Conservation (phyloP, 2,329 filamentous ascomycete species). For the Penicillium hordei region DNA sequence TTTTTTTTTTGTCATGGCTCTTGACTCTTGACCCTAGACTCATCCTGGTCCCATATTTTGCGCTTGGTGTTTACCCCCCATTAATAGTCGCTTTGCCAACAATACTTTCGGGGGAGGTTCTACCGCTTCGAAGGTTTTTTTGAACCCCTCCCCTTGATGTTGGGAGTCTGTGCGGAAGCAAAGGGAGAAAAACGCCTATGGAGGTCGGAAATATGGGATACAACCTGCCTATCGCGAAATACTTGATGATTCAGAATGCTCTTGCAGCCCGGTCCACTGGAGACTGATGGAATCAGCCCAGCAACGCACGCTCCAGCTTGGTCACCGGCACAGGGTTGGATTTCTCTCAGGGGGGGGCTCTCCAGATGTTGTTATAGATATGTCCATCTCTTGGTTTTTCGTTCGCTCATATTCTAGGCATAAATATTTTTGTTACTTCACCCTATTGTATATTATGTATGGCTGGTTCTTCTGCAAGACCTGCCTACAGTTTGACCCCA, state of each 20-base stretch:
- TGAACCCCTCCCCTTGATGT: neutral
- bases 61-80: neutral
- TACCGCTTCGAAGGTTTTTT: neutral
- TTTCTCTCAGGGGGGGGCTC: conserved; percentile 1
- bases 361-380: conserved; percentile 7
- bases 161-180: conserved; percentile 6
- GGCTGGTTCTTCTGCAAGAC: neutral
- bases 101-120: neutral
- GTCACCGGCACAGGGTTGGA: conserved; percentile 10
- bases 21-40: conserved; percentile 2
- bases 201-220: conserved; percentile 1
- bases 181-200: neutral
- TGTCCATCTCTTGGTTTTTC: neutral
- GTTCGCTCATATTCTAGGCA: neutral
- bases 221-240: neutral
- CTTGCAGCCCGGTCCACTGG: conserved; percentile 14
- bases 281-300: conserved; percentile 18
- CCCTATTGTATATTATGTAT: neutral
- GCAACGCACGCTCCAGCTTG: conserved; percentile 21
- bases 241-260: conserved; percentile 2
- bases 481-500: neutral
- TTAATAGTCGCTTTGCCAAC: neutral
- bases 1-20: neutral
- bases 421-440: neutral
- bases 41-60: neutral